phyloP scores from a whole-genome alignment of 2,329 filamentous ascomycete genomes.

The Nemania serpens region DNA sequence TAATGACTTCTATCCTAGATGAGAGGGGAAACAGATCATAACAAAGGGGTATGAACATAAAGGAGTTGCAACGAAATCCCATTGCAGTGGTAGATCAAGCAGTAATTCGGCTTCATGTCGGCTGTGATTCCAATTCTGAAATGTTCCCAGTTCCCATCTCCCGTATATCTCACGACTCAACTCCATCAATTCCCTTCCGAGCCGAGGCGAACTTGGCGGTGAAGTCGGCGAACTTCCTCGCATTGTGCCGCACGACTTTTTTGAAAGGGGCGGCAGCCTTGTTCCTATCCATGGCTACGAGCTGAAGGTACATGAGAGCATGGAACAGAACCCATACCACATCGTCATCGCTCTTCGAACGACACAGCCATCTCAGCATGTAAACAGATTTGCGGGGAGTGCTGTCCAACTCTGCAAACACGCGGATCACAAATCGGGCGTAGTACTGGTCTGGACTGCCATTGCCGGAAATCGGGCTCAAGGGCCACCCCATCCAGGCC shows the following conservation, averaged over 20 bases:
- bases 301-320: constrained; percentile 36
- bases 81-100: too few relatives aligned
- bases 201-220: neutral
- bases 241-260: neutral
- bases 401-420: neutral
- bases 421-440: constrained; percentile 29
- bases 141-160: too few relatives aligned
- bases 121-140: too few relatives aligned
- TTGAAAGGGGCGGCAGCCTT: constrained; percentile 5
- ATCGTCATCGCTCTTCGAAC: constrained; percentile 19
- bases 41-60: too few relatives aligned
- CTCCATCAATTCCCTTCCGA: too few relatives aligned
- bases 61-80: too few relatives aligned
- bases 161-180: too few relatives aligned
- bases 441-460: constrained; percentile 31
- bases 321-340: constrained; percentile 35
- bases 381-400: neutral
- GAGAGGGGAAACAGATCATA: too few relatives aligned
- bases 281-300: constrained; percentile 30
- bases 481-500: neutral
- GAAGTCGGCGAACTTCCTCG: neutral
- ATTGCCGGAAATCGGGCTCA: neutral
- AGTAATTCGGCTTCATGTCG: too few relatives aligned
- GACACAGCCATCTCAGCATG: constrained; percentile 31
- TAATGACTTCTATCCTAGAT: too few relatives aligned